These are phyloP conservation scores for Saccharomycopsis malanga DNA, from an alignment of 805 yeast genomes.

Conservation along the genomic window DNA sequence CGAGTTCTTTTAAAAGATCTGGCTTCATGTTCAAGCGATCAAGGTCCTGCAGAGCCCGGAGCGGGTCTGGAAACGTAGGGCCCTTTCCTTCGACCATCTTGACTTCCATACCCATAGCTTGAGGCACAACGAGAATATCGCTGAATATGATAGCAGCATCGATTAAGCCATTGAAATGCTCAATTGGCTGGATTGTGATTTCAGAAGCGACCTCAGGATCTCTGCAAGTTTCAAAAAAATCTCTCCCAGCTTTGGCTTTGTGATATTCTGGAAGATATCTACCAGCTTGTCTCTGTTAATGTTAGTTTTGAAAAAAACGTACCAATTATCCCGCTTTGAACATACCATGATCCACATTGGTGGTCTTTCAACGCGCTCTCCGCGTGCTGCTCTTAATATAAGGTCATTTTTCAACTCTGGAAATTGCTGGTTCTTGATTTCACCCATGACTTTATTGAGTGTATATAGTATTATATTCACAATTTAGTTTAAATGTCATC, in stretches of 20 bases:
- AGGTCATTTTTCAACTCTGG: conserved; percentile 83
- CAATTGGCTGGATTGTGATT: conserved; percentile 93
- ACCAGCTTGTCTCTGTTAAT: conserved; percentile 74
- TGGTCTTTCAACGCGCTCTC: conserved; percentile 88
- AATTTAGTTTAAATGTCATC: no score
- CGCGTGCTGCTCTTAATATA: conserved; percentile 85
- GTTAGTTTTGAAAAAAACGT: no score
- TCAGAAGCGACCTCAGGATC: conserved; percentile 91
- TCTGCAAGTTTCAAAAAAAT: conserved; percentile 92
- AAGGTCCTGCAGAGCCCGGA: conserved; percentile 68
- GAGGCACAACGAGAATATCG: conserved; percentile 93
- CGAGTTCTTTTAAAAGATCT: conserved; percentile 70
- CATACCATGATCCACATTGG: conserved; percentile 87
- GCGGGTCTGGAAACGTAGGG: conserved; percentile 85
- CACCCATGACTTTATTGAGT: no score
- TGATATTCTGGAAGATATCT: conserved; percentile 88
- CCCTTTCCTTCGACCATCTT: conserved; percentile 93
- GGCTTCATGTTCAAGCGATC: conserved; percentile 51
- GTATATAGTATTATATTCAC: no score
- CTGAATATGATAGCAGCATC: conserved; percentile 97
- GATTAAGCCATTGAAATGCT: conserved; percentile 77
- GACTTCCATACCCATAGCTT: conserved; percentile 95
- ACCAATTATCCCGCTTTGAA: no score
- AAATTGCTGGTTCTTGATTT: no score
- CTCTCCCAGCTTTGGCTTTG: conserved; percentile 73